Evolutionary conservation across 2,329 filamentous ascomycete species (phyloP).

Genomic region (Allantophomopsis lycopodina): DNA sequence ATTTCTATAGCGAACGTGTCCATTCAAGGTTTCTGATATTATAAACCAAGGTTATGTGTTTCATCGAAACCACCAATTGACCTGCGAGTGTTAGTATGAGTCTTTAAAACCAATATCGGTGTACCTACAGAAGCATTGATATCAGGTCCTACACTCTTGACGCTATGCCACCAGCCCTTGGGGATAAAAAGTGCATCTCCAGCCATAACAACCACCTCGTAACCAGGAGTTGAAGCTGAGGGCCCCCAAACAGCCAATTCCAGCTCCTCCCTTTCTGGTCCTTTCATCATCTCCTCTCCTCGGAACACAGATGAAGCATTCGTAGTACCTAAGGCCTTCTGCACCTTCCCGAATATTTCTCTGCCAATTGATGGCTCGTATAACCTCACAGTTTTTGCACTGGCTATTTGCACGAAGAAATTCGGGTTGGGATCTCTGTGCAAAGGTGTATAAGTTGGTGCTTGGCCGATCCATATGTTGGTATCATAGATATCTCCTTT

Average conservation of each 20-base stretch:
- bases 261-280: constrained; percentile 51
- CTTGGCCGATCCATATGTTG: constrained; percentile 77
- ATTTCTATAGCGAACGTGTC: too few species aligned
- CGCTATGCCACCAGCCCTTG: constrained; percentile 77
- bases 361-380: constrained; percentile 51
- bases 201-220: constrained; percentile 34
- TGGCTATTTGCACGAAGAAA: constrained; percentile 70
- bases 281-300: constrained; percentile 85
- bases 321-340: constrained; percentile 20
- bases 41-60: background rate
- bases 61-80: constrained; percentile 72
- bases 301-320: constrained; percentile 34
- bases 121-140: constrained; percentile 15
- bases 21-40: too few species aligned
- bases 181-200: constrained; percentile 72
- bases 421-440: constrained; percentile 94
- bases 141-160: constrained; percentile 44
- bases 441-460: constrained; percentile 79
- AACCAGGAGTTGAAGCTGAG: constrained; percentile 3
- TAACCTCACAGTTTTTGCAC: constrained; percentile 60
- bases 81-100: constrained; percentile 27
- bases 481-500: constrained; percentile 77
- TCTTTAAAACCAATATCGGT: constrained; percentile 1
- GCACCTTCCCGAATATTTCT: constrained; percentile 43
- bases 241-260: constrained; percentile 57